These are phyloP conservation scores for Mucor piriformis DNA, from an alignment of 371 early-diverging fungal genomes.

Conservation along the genomic window DNA sequence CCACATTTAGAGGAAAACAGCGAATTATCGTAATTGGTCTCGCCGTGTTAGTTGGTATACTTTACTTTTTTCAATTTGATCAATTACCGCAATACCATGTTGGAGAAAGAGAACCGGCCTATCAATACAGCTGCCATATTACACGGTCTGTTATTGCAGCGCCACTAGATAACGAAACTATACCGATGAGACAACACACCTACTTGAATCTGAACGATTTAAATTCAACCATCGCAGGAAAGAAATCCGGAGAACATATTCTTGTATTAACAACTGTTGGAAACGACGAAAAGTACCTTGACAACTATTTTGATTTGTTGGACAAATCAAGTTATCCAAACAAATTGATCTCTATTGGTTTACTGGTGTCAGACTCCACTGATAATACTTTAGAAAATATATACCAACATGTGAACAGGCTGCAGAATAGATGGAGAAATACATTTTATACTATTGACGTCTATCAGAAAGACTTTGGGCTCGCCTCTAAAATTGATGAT, in stretches of 20 bases:
- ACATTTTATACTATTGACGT: conserved; percentile 24
- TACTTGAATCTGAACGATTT: conserved; percentile 17
- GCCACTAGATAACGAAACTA: background rate
- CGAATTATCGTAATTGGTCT: conserved; percentile 8
- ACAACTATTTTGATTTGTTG: conserved; percentile 47
- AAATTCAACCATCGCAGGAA: conserved; percentile 16
- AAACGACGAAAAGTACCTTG: conserved; percentile 48
- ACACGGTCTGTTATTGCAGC: conserved; percentile 1
- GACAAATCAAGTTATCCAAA: conserved; percentile 47
- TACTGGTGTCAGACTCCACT: conserved; percentile 52
- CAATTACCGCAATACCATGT: background rate
- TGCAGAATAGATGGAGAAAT: conserved; percentile 38
- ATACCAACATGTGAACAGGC: conserved; percentile 21
- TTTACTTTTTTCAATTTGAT: background rate
- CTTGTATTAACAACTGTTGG: conserved; percentile 50
- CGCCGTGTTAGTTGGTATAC: background rate
- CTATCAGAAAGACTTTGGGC: conserved; percentile 20
- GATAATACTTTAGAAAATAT: conserved; percentile 43
- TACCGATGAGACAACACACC: conserved; percentile 5
- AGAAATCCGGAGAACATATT: conserved; percentile 21
- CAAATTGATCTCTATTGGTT: conserved; percentile 43
- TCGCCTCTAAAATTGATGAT: conserved; percentile 10
- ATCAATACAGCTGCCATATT: conserved; percentile 19
- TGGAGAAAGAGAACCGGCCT: background rate
- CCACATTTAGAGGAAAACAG: conserved; percentile 13